Percentiles rank a stretch among this genome's conserved stretches.
These are phyloP conservation scores for Cerrena zonata DNA, from an alignment of 1,284 basidiomycete species.

Conservation along the genomic window DNA sequence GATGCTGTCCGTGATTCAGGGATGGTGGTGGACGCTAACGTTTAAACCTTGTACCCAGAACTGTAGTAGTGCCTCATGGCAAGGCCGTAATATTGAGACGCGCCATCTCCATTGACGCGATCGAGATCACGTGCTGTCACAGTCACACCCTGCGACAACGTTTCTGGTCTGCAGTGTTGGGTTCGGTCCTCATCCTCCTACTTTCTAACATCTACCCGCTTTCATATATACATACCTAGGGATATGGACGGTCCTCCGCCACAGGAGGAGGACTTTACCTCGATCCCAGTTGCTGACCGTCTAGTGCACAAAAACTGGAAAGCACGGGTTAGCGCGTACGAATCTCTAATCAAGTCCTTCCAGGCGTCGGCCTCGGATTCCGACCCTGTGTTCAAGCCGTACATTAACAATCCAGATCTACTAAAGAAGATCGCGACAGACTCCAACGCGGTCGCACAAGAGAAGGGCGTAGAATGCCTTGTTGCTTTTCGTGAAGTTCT, in stretches of 20 bases:
- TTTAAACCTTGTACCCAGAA: too few species aligned
- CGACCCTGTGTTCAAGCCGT: constrained; percentile 91
- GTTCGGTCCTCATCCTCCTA: background rate
- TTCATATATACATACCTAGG: constrained; percentile 5
- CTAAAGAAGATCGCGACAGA: constrained; percentile 88
- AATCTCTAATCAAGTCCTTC: constrained; percentile 81
- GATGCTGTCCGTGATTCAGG: too few species aligned
- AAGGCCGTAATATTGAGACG: background rate
- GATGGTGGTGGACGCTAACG: too few species aligned
- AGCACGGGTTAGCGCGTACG: constrained; percentile 90
- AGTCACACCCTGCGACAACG: constrained; percentile 3
- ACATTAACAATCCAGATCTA: constrained; percentile 68
- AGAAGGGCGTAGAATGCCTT: constrained; percentile 89
- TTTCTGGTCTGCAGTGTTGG: background rate
- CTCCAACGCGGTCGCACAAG: constrained; percentile 94
- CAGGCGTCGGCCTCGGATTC: constrained; percentile 84
- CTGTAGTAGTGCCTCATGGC: background rate
- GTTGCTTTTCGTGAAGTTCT: constrained; percentile 83
- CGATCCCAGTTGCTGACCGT: constrained; percentile 76
- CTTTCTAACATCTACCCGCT: background rate
- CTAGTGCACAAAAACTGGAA: constrained; percentile 98
- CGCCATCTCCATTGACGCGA: background rate
- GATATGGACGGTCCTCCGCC: constrained; percentile 85
- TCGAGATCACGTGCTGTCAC: constrained; percentile 11
- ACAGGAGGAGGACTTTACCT: constrained; percentile 89